A percentile compares a stretch with the other conserved stretches of the same genome.
These are phyloP conservation scores for Fusarium musae DNA, from an alignment of 2,329 filamentous ascomycete genomes.

Conservation along the genomic window DNA sequence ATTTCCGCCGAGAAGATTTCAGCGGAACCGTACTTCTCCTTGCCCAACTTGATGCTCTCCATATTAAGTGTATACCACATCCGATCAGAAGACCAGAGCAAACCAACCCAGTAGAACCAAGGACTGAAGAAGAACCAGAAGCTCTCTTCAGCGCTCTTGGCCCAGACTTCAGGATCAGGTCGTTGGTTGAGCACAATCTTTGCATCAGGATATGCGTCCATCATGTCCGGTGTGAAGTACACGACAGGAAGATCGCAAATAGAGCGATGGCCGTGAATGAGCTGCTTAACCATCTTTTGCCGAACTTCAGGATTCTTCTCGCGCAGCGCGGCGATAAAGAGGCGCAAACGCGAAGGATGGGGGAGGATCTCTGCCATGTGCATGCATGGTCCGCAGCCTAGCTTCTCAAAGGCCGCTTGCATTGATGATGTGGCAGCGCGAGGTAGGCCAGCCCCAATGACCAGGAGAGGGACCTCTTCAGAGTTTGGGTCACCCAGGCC, in stretches of 20 bases:
- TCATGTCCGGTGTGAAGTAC: constrained; percentile 50
- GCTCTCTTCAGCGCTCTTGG: constrained; percentile 39
- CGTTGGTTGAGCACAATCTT: constrained; percentile 49
- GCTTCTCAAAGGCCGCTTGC: constrained; percentile 48
- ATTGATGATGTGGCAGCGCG: constrained; percentile 52
- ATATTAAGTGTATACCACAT: constrained; percentile 44
- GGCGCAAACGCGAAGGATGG: constrained; percentile 35
- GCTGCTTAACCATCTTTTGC: constrained; percentile 44
- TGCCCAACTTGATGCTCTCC: neutral
- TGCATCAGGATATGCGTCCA: constrained; percentile 53
- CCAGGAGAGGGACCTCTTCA: constrained; percentile 17
- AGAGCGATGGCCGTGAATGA: constrained; percentile 48
- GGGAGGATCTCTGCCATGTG: constrained; percentile 49
- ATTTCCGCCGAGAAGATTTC: neutral
- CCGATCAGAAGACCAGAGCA: constrained; percentile 45
- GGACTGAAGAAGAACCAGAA: constrained; percentile 46
- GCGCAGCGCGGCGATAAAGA: constrained; percentile 43
- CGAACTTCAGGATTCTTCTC: constrained; percentile 44
- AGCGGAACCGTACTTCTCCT: neutral
- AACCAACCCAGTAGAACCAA: constrained; percentile 39
- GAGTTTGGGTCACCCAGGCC: constrained; percentile 2
- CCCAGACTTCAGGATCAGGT: constrained; percentile 42
- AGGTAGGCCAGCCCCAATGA: constrained; percentile 48
- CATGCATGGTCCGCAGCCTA: constrained; percentile 47
- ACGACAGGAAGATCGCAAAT: constrained; percentile 47